A percentile compares a stretch with the other conserved stretches of the same genome.
These are phyloP conservation scores for Dactylella cylindrospora DNA, from an alignment of 2,329 filamentous ascomycete genomes.

Conservation along the genomic window DNA sequence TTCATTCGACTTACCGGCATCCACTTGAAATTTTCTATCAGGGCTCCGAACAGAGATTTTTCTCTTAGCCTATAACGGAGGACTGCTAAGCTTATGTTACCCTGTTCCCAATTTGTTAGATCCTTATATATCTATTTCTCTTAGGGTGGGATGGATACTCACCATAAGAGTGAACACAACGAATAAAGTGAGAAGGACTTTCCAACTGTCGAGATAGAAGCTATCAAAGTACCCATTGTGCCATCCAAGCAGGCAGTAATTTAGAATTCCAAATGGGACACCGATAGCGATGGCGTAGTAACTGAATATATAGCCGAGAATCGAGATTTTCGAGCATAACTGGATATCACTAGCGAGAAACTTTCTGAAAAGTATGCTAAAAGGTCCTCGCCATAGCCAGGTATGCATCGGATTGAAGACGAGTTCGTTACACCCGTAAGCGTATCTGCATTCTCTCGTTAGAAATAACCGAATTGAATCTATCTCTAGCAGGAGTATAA, in stretches of 20 bases:
- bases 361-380: slow-evolving; percentile 65
- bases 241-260: slow-evolving; percentile 72
- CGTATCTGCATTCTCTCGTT: too few relatives aligned
- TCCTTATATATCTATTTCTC: slow-evolving; percentile 19
- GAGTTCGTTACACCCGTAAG: slow-evolving; percentile 65
- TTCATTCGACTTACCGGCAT: slow-evolving; percentile 55
- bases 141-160: not conserved
- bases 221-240: slow-evolving; percentile 65
- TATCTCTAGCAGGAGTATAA: too few relatives aligned
- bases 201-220: slow-evolving; percentile 65
- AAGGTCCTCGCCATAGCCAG: slow-evolving; percentile 65
- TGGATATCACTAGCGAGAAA: slow-evolving; percentile 65
- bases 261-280: slow-evolving; percentile 65
- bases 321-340: slow-evolving; percentile 68
- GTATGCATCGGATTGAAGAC: slow-evolving; percentile 67
- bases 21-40: slow-evolving; percentile 65
- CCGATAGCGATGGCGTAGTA: slow-evolving; percentile 71
- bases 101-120: not conserved
- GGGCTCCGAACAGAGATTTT: slow-evolving; percentile 55
- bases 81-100: slow-evolving; percentile 58
- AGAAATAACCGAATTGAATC: too few relatives aligned
- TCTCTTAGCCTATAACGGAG: slow-evolving; percentile 65
- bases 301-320: slow-evolving; percentile 69
- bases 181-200: slow-evolving; percentile 64
- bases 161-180: slow-evolving; percentile 64